These are phyloP conservation scores for Stagonosporopsis vannaccii DNA, from an alignment of 2,329 filamentous ascomycete genomes.

Conservation along the genomic window DNA sequence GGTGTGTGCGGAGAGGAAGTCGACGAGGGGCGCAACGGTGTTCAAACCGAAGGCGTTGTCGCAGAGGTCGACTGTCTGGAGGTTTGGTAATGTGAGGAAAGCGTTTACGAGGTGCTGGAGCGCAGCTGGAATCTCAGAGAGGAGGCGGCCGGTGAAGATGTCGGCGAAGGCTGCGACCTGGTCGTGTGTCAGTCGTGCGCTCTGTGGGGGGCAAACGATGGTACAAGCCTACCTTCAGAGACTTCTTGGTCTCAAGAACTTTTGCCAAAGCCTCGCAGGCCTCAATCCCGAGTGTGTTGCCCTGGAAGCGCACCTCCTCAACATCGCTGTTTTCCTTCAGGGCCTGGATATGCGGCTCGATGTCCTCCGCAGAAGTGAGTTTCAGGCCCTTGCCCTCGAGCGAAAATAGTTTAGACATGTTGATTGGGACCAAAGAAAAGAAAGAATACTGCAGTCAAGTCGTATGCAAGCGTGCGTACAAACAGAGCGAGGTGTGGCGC, in stretches of 20 bases:
- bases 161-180: slow-evolving; percentile 87
- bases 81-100: slow-evolving; percentile 82
- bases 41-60: slow-evolving; percentile 98
- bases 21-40: slow-evolving; percentile 89
- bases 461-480: not conserved
- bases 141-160: slow-evolving; percentile 93
- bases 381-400: slow-evolving; percentile 92
- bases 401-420: slow-evolving; percentile 76
- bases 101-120: slow-evolving; percentile 85
- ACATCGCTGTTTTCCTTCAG: slow-evolving; percentile 76
- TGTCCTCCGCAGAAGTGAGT: slow-evolving; percentile 85
- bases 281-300: slow-evolving; percentile 90
- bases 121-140: slow-evolving; percentile 92
- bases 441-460: not conserved
- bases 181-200: slow-evolving; percentile 41
- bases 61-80: slow-evolving; percentile 92
- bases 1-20: slow-evolving; percentile 86
- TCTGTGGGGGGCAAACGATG: too few relatives aligned
- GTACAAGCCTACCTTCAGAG: slow-evolving; percentile 65
- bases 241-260: slow-evolving; percentile 84
- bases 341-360: slow-evolving; percentile 81
- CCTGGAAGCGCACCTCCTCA: slow-evolving; percentile 84
- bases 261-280: slow-evolving; percentile 86
- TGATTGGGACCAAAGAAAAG: slow-evolving; percentile 12
- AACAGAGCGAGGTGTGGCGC: slow-evolving; percentile 5